Conservation (phyloP, 202 grass and related monocot genomes). For the Panicum virgatum region DNA sequence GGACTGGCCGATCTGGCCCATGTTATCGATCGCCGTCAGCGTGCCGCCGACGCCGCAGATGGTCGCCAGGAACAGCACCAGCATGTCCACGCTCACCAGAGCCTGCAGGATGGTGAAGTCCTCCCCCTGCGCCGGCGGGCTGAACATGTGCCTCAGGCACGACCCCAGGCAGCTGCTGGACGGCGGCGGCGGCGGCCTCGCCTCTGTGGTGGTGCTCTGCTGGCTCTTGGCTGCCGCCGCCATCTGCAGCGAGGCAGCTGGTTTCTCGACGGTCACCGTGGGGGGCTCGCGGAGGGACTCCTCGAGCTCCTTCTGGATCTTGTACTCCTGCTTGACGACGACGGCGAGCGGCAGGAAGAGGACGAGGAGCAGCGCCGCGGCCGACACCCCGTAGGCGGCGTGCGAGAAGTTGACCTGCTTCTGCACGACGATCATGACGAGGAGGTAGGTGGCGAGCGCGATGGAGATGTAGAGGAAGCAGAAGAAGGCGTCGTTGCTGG, state of each 20-base stretch:
- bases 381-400: slow-evolving; percentile 41
- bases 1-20: slow-evolving; percentile 91
- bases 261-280: slow-evolving; percentile 51
- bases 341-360: slow-evolving; percentile 80
- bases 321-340: slow-evolving; percentile 77
- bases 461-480: slow-evolving; percentile 98
- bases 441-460: slow-evolving; percentile 70
- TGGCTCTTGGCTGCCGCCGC: not conserved
- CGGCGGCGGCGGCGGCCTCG: not conserved
- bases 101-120: slow-evolving; percentile 93
- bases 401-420: slow-evolving; percentile 57
- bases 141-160: slow-evolving; percentile 54
- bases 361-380: slow-evolving; percentile 59
- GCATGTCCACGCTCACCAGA: slow-evolving; percentile 87
- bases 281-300: slow-evolving; percentile 41
- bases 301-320: slow-evolving; percentile 46
- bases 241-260: not conserved
- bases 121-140: slow-evolving; percentile 66
- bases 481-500: slow-evolving; percentile 68
- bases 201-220: not conserved
- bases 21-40: slow-evolving; percentile 95
- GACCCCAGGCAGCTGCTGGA: not conserved
- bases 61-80: slow-evolving; percentile 77
- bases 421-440: slow-evolving; percentile 74
- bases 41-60: slow-evolving; percentile 90